These are phyloP conservation scores for Citrullus colocynthis DNA, from an alignment of 306 rosid genomes.

Conservation along the genomic window DNA sequence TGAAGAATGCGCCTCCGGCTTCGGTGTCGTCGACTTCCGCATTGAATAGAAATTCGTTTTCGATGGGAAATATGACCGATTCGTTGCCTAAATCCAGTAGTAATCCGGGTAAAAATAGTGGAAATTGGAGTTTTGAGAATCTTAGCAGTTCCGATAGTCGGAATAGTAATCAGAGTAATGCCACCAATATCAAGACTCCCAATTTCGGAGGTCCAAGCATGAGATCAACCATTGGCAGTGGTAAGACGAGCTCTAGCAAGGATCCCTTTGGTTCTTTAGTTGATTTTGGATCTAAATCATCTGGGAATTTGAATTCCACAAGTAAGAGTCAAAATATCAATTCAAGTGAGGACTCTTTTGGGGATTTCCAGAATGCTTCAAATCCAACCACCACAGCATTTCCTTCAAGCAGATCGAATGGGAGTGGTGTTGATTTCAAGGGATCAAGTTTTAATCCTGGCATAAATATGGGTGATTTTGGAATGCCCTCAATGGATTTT, in stretches of 20 bases:
- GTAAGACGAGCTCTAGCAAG: slow-evolving; percentile 33
- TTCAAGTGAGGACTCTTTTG: slow-evolving; percentile 40
- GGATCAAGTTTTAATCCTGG: slow-evolving; percentile 24
- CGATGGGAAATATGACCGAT: slow-evolving; percentile 51
- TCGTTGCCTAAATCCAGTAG: slow-evolving; percentile 50
- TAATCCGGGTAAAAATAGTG: slow-evolving; percentile 16
- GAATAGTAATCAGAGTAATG: slow-evolving; percentile 4
- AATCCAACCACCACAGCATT: slow-evolving; percentile 34
- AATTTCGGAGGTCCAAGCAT: slow-evolving; percentile 50
- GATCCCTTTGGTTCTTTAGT: slow-evolving; percentile 86
- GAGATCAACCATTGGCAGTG: slow-evolving; percentile 9
- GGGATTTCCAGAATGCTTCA: slow-evolving; percentile 72
- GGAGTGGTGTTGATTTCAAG: slow-evolving; percentile 20
- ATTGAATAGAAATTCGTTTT: slow-evolving; percentile 34
- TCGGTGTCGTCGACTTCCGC: slow-evolving; percentile 2
- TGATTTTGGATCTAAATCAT: slow-evolving; percentile 58
- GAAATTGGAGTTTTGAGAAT: slow-evolving; percentile 38
- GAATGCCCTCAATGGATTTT: slow-evolving; percentile 15
- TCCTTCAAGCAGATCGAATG: slow-evolving; percentile 19
- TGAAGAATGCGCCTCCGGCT: slow-evolving; percentile 39
- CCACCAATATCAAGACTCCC: slow-evolving; percentile 18
- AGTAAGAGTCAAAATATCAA: slow-evolving; percentile 21
- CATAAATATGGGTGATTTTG: slow-evolving; percentile 27
- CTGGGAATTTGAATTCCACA: slow-evolving; percentile 43
- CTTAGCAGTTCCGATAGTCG: slow-evolving; percentile 14